Base-by-base conservation (phyloP, 352 stramenopile species). In the Phytophthora sojae region DNA sequence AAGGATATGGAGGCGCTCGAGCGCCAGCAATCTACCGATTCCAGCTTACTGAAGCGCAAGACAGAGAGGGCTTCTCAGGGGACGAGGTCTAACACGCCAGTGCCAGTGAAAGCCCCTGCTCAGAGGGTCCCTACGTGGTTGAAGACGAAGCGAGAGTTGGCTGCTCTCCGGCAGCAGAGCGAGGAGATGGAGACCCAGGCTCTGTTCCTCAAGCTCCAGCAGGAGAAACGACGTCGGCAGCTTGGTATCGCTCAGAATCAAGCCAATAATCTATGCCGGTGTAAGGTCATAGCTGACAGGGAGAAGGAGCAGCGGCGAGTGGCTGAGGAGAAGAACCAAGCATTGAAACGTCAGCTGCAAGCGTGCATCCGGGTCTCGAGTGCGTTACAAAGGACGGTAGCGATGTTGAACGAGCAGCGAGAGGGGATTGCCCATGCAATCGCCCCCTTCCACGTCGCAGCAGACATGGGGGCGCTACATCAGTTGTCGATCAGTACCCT, bases 71-170 rank as follows among this genome's bases (percentile, higher is more conserved):
- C n/a, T n/a, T n/a, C n/a, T n/a, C n/a, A n/a, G n/a, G n/a, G n/a
- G n/a, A n/a, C n/a, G n/a, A n/a, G n/a, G n/a, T n/a, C n/a, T n/a
- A n/a, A n/a, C 30, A 51, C 29, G 19, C 5, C 11, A 50, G 15
- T 50, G 42, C 42, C 42, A 21, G 61, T 9, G 7, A 14, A 42
- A 19, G 39, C 39, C 12, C 39, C 39, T 47, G 14, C n/a, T n/a
- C n/a, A n/a, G n/a, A n/a, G n/a, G n/a, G n/a, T n/a, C n/a, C n/a
- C 39, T 47, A 19, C 65, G 57, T 72, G 51, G 65, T 17, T 52
- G 19, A 53, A 58, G 19, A 39, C 32, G 5, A 66, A 66, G 35
- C 26, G 57, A 7, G 59, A 66, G 23, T 49, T 66, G 19, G 4
- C 39, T 25, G 17, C 32, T 17, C 35, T 66, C 30, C 59, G 59